These are phyloP conservation scores for Trichoderma brevicompactum DNA, from an alignment of 2,329 filamentous ascomycete genomes.

Conservation along the genomic window DNA sequence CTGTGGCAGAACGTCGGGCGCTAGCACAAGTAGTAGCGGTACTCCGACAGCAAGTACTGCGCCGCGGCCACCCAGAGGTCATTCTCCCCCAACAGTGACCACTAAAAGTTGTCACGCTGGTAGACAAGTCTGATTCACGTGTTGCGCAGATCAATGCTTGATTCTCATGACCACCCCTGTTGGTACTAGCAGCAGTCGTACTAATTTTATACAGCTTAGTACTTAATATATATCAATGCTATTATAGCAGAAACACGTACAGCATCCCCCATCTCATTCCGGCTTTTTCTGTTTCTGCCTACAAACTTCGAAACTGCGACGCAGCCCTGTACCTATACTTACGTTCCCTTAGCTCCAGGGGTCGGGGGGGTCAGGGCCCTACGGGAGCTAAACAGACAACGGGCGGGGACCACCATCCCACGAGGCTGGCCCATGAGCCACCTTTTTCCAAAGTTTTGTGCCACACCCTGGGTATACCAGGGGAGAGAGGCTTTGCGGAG, in stretches of 20 bases:
- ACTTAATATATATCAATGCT: background rate
- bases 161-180: constrained; percentile 14
- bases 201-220: background rate
- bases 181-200: background rate
- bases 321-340: background rate
- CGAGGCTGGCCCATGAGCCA: constrained; percentile 7
- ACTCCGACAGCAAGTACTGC: constrained; percentile 1
- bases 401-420: constrained; percentile 9
- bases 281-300: too few relatives aligned
- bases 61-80: constrained; percentile 3
- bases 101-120: constrained; percentile 18
- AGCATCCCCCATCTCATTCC: too few relatives aligned
- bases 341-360: constrained; percentile 23
- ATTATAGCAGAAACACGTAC: background rate
- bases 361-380: constrained; percentile 5
- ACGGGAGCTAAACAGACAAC: constrained; percentile 26
- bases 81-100: background rate
- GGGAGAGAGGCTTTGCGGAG: background rate
- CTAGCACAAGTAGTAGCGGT: constrained; percentile 13
- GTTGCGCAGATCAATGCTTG: constrained; percentile 20
- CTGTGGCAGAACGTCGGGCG: background rate
- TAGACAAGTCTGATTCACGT: constrained; percentile 15
- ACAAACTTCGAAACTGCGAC: too few relatives aligned
- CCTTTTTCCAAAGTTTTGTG: constrained; percentile 22
- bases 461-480: background rate